Evolutionary conservation across 1,284 basidiomycete species (phyloP), one percentile per base, ranked within the genome.

Genomic region (Phellopilus nigrolimitatus): DNA sequence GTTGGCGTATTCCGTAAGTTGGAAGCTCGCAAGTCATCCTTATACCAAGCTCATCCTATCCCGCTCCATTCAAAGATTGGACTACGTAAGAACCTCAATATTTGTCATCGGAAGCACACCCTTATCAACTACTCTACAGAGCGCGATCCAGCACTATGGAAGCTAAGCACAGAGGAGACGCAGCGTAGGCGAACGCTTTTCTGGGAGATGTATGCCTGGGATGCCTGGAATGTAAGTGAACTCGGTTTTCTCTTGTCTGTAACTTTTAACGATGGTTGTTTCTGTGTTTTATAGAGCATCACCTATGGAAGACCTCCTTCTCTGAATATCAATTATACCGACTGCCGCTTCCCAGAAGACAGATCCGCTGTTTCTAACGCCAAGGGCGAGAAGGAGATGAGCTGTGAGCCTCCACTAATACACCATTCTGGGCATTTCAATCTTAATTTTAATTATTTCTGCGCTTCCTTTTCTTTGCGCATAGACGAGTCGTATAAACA

Each of bases 201-300:
- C 60, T 81, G 79, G 79, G 79, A 80, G 56, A 62, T 79, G 3
- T 77, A 69, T 57, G 67, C 67, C 4, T 74, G 71, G 66, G 76
- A 79, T 56, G 64, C 69, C 3, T 78, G 73, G 73, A 67, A 70
- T 46, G 76, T 77, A 52, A 54, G 73, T 68, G 17, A 17, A 8
- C 2, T 44, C 12, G 6, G 4, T 45, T 54, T 21, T 24, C 44
- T 42, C 38, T 40, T 25, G 9, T 31, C 19, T 17, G 33, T 19
- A 2, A 21, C 15, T 28, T 21, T 17, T 38, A 22, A 34, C 8
- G 12, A 44, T 45, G 3, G 10, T 10, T n/a, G 17, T 45, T n/a
- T 47, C 31, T n/a, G 15, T 24, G 34, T 41, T 8, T 17, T 46
- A 48, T 33, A 78, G 75, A 70, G 72, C 47, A 64, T 79, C 47